A percentile compares a stretch with the other conserved stretches of the same genome.
Evolutionary conservation across 2,329 filamentous ascomycete species (phyloP).

Genomic region (Monosporascus sp.): DNA sequence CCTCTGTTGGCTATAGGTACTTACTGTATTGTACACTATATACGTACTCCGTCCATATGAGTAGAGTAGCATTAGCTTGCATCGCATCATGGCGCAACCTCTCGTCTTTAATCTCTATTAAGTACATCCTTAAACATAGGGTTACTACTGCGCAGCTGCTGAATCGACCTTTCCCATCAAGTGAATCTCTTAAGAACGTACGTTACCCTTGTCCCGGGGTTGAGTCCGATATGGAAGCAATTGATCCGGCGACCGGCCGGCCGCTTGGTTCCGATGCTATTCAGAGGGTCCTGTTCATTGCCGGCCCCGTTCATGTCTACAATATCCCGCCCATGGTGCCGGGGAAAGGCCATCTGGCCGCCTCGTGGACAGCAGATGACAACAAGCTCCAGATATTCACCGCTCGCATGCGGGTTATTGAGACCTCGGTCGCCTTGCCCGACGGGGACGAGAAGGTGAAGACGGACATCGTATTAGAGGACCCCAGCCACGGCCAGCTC

Average conservation of each 20-base stretch:
- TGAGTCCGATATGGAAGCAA: slow-evolving; percentile 46
- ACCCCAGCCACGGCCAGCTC: slow-evolving; percentile 64
- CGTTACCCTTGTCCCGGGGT: too few species aligned
- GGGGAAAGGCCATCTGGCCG: slow-evolving; percentile 73
- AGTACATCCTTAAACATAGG: too few species aligned
- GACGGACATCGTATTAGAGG: slow-evolving; percentile 74
- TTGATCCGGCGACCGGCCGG: slow-evolving; percentile 67
- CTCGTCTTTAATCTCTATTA: too few species aligned
- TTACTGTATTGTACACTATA: too few species aligned
- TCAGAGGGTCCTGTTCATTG: slow-evolving; percentile 77
- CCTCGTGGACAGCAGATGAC: slow-evolving; percentile 68
- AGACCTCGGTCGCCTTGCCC: slow-evolving; percentile 56
- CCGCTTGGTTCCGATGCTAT: slow-evolving; percentile 70
- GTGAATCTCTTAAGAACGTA: too few species aligned
- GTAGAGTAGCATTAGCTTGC: too few species aligned
- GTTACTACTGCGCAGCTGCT: too few species aligned
- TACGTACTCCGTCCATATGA: too few species aligned
- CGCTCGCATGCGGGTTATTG: slow-evolving; percentile 71
- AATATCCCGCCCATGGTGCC: slow-evolving; percentile 75
- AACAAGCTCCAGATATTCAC: slow-evolving; percentile 77
- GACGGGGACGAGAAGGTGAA: slow-evolving; percentile 53
- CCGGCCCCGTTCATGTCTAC: slow-evolving; percentile 75
- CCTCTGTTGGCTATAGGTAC: too few species aligned
- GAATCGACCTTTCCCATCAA: too few species aligned
- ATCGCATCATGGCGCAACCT: too few species aligned